Evolutionary conservation across 1,139 yeast genomes (phyloP).

Genomic region (Pichia terricola): DNA sequence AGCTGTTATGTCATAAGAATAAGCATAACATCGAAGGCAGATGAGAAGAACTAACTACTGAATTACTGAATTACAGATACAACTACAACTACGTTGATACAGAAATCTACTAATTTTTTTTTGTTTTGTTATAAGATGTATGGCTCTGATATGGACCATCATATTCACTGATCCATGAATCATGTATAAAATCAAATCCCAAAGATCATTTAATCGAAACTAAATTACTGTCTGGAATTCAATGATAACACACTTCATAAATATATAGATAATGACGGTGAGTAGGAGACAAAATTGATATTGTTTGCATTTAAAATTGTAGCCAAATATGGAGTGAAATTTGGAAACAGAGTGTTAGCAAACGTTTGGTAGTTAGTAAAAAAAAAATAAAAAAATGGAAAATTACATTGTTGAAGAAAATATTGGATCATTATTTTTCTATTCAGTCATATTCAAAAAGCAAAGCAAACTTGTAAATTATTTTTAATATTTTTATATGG

Average conservation of each 20-base stretch:
- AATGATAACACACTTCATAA: background rate
- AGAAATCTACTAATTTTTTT: too few relatives aligned
- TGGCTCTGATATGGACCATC: slow-evolving; percentile 61
- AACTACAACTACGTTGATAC: too few relatives aligned
- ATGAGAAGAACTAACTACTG: too few relatives aligned
- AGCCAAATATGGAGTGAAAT: slow-evolving; percentile 56
- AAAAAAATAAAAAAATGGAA: background rate
- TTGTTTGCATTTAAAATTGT: slow-evolving; percentile 96
- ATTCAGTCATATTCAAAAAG: background rate
- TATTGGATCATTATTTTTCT: too few relatives aligned
- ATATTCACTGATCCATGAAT: slow-evolving; percentile 10
- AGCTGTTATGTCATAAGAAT: too few relatives aligned
- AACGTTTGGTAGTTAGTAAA: slow-evolving; percentile 30
- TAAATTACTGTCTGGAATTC: slow-evolving; percentile 8
- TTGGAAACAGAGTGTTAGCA: slow-evolving; percentile 96
- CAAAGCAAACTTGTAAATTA: slow-evolving; percentile 8
- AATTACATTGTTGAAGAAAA: background rate
- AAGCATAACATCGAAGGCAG: too few relatives aligned
- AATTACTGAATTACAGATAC: too few relatives aligned
- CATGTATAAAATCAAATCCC: background rate
- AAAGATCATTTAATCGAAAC: slow-evolving; percentile 15
- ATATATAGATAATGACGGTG: slow-evolving; percentile 37
- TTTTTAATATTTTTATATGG: background rate
- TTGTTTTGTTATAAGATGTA: slow-evolving; percentile 19
- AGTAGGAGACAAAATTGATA: slow-evolving; percentile 61